A percentile compares a stretch with the other conserved stretches of the same genome.
Conservation (phyloP, 2,329 filamentous ascomycete species). For the Curvularia hawaiiensis region DNA sequence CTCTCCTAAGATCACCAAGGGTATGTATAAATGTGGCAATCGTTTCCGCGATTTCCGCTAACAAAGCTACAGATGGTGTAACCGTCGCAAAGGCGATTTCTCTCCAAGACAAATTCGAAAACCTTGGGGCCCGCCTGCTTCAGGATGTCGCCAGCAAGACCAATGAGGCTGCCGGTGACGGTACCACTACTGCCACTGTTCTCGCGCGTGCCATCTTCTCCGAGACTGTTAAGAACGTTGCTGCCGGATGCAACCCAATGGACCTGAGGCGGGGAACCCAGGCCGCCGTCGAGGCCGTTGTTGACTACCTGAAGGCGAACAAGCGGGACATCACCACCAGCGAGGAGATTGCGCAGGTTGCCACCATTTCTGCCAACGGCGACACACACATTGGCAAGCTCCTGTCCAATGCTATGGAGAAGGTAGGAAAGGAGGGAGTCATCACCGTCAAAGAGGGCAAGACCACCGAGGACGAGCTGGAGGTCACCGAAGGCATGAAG, state of each 20-base stretch:
- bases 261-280: conserved; percentile 96
- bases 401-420: conserved; percentile 99
- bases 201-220: conserved; percentile 98
- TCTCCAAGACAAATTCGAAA: conserved; percentile 99
- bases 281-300: conserved; percentile 91
- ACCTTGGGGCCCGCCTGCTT: conserved; percentile 93
- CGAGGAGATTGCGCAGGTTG: conserved; percentile 96
- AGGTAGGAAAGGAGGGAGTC: conserved; percentile 99
- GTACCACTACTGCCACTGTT: conserved; percentile 96
- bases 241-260: conserved; percentile 99
- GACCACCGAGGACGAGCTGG: conserved; percentile 96
- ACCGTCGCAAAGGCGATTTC: conserved; percentile 75
- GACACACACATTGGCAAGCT: conserved; percentile 94
- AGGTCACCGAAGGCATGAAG: conserved; percentile 99
- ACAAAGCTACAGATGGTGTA: conserved; percentile 53
- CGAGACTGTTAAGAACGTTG: conserved; percentile 99
- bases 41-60: conserved; percentile 14
- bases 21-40: conserved; percentile 55
- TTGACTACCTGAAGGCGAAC: conserved; percentile 92
- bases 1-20: conserved; percentile 99
- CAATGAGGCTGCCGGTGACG: conserved; percentile 98
- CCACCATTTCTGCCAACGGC: conserved; percentile 97
- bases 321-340: conserved; percentile 98
- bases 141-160: conserved; percentile 99
- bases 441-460: conserved; percentile 99